Base-by-base conservation (phyloP, 1,284 basidiomycete genomes). In the Moniliophthora roreri region DNA sequence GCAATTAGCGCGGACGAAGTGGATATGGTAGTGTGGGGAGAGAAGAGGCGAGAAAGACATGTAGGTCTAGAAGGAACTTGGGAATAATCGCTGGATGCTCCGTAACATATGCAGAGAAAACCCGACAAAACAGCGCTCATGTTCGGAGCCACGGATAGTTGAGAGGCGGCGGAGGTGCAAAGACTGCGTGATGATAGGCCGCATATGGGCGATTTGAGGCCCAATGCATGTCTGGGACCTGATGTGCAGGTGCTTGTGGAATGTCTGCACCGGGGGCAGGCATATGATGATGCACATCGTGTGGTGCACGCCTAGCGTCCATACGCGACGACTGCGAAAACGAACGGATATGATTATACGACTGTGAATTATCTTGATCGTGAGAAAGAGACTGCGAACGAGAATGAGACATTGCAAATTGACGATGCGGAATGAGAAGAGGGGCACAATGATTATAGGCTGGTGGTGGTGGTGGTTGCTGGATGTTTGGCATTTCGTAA, bases 271-370 rank as follows among this genome's bases (percentile, higher is more conserved):
- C 28, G 28, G 28, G 28, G 6, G 28, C 28, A 32, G 23, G 44
- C 44, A 46, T 32, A 46, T 18, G 44, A 16, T 16, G 44, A 46
- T 26, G 24, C 26, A 21, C 28, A 32, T 32, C 28, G 28, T 32
- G 28, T 6, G 26, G n/a, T 23, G 44, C 13, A 15, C 28, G 24
- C 44, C 44, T 46, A 13, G 59, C 73, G 76, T 52, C 72, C 69
- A 56, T 80, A 80, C 50, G 81, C 80, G 63, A 77, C 39, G 78
- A 70, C 61, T 85, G 81, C 39, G 85, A 84, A 60, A 81, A 83
- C 40, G 85, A 82, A 55, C 80, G 83, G 57, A 72, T 62, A 58
- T 85, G 85, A 60, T 76, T 72, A 52, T 73, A 70, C 20, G 72
- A 62, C 47, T 73, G 70, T 38, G 72, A 69, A 60, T 72, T 73